Base-by-base conservation (phyloP, 768 basidiomycete genomes). In the Trametes villosa region DNA sequence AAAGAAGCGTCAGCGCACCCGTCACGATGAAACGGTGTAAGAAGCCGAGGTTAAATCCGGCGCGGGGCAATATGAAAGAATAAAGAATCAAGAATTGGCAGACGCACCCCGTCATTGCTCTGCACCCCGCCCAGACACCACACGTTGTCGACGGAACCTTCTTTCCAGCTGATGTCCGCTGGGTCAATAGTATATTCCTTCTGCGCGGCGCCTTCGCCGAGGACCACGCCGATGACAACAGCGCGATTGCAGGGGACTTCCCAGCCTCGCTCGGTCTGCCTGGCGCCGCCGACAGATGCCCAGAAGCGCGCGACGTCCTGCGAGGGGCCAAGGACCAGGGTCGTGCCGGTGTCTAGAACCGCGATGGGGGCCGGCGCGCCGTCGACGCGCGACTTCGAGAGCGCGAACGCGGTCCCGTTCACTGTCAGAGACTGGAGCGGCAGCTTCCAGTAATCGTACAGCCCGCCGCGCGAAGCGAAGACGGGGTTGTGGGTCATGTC, bases 311-410 rank as follows among this genome's bases (percentile, higher is more conserved):
- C 72, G 40, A 86, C 83, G 57, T 87, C 86, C 18, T 57, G 62
- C 1, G 78, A 70, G 7, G 86, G 86, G 4, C 83, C 84, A 6
- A 85, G 75, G 26, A 86, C 76, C 53, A 85, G 76, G 5, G 83
- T 85, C 26, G 83, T 85, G 4, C 86, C 86, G 26, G 85, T 85
- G 67, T 89, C 88, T 27, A 88, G 77, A 26, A 89, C 81, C 4
- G 81, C 86, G 49, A 88, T 80, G 0, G 80, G 78, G 2, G 73
- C 65, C 13, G 71, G 48, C 24, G 81, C 75, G 20, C 77, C 77
- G 4, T 64, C 68, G 27, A 84, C 73, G 55, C 78, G 77, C 17
- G 86, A 84, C 17, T 67, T 57, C 2, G 83, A 79, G 18, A 86
- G 68, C 12, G 58, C 44, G 34, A 87, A 73, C 0, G 69, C 46